Percentiles rank a stretch among this genome's conserved stretches.
These are phyloP conservation scores for Plasmodium gonderi DNA, from an alignment of 169 alveolate species.

Conservation along the genomic window DNA sequence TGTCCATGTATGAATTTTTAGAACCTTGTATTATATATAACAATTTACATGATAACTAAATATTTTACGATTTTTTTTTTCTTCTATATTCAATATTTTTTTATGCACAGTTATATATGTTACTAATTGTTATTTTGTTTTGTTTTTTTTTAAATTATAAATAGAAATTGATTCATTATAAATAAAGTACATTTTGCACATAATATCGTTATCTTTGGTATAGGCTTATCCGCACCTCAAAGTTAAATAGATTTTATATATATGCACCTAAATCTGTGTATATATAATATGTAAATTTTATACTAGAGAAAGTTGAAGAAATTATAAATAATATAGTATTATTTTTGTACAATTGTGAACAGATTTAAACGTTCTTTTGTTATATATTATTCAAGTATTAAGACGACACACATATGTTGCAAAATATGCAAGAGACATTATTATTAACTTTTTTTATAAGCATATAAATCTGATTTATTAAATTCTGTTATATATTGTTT, in stretches of 20 bases:
- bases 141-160: background rate
- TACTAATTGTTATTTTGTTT: background rate
- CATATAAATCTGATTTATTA: background rate
- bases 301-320: too few relatives aligned
- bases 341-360: background rate
- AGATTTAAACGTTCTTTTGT: background rate
- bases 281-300: too few relatives aligned
- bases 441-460: background rate
- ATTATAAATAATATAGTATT: too few relatives aligned
- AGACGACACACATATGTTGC: background rate
- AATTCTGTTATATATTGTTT: background rate
- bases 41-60: too few relatives aligned
- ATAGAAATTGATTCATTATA: background rate
- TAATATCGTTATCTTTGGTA: too few relatives aligned
- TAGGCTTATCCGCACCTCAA: too few relatives aligned
- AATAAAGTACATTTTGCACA: background rate
- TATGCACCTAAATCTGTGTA: too few relatives aligned
- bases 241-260: too few relatives aligned
- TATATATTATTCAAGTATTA: background rate
- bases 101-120: background rate
- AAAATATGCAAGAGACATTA: background rate
- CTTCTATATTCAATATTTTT: background rate
- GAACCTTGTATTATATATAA: too few relatives aligned
- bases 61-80: too few relatives aligned
- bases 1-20: too few relatives aligned